Base-by-base conservation (phyloP, 345 rosid genomes). In the Gossypium mustelinum region DNA sequence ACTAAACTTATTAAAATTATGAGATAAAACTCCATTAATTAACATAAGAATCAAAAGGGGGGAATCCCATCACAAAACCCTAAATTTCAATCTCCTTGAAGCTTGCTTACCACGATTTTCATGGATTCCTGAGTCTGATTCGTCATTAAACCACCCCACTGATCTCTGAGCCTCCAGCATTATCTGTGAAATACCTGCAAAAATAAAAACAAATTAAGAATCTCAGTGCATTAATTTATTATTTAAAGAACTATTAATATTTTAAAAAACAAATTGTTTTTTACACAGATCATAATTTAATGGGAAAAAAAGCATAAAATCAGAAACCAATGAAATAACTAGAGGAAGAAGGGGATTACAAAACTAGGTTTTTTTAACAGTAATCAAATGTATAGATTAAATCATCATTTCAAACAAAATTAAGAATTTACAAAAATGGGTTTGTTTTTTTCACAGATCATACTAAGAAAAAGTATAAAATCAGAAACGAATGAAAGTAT, bases 81-180 rank as follows among this genome's bases (percentile, higher is more conserved):
- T 48, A 3, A 68, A 25, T 24, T 48, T 29, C 22, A 68, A 48
- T 25, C 57, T 68, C 72, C 72, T 68, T 48, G 72, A 48, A 48
- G 43, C 72, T 54, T 48, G 43, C 11, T 68, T 68, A 54, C 57
- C 54, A 4, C 20, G 57, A 68, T 48, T 34, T 3, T 16, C 57
- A 48, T 14, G 43, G 7, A 14, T 0, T 14, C 43, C 57, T 3
- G 57, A 25, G 43, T 68, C 57, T 1, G 72, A 68, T 48, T 68
- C 57, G 25, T 68, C 72, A 48, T 48, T 29, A 1, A 48, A 68
- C 72, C 57, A 48, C 3, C 72, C 72, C 57, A 68, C 43, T 14
- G 72, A 68, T 24, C 50, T 68, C 43, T 68, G 72, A 17, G 72
- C 72, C 72, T 48, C 57, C 9, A 22, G 72, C 72, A 68, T 48